A percentile compares a stretch with the other conserved stretches of the same genome.
phyloP scores from a whole-genome alignment of 1,139 yeast genomes.

The Geotrichum europaeum region DNA sequence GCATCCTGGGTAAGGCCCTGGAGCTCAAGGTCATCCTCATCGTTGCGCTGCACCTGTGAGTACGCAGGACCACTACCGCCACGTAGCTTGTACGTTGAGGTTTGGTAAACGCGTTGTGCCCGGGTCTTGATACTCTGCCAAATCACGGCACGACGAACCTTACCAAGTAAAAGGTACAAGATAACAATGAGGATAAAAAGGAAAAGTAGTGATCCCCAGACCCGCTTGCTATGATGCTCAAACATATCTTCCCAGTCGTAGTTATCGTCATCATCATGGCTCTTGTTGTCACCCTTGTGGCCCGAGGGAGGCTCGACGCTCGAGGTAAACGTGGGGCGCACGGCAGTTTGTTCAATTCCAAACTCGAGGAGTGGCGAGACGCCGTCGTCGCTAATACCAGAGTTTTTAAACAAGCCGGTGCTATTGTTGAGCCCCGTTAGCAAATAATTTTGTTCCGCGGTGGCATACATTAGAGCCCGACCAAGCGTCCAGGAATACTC shows the following conservation, averaged over 20 bases:
- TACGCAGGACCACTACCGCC: slow-evolving; percentile 15
- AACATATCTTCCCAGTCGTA: slow-evolving; percentile 35
- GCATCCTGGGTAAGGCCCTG: slow-evolving; percentile 2
- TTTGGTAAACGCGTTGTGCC: background rate
- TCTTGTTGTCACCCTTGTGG: slow-evolving; percentile 6
- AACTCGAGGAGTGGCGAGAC: slow-evolving; percentile 18
- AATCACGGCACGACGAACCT: slow-evolving; percentile 31
- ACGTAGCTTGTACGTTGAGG: background rate
- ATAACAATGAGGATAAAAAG: slow-evolving; percentile 40
- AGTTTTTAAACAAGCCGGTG: slow-evolving; percentile 38
- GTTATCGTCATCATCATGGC: slow-evolving; percentile 26
- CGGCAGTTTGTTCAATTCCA: background rate
- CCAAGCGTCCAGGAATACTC: slow-evolving; percentile 84
- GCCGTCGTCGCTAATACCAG: slow-evolving; percentile 37
- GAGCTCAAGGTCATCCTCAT: slow-evolving; percentile 6
- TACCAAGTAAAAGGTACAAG: slow-evolving; percentile 47
- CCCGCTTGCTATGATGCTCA: slow-evolving; percentile 43
- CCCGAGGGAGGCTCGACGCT: background rate
- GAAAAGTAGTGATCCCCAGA: slow-evolving; percentile 52
- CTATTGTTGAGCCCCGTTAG: slow-evolving; percentile 35
- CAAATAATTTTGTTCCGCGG: slow-evolving; percentile 38
- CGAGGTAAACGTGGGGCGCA: slow-evolving; percentile 6
- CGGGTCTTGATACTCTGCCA: slow-evolving; percentile 27
- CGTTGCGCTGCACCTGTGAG: slow-evolving; percentile 3
- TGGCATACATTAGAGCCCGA: slow-evolving; percentile 60